A percentile compares a stretch with the other conserved stretches of the same genome.
phyloP scores from a whole-genome alignment of 1,139 yeast genomes.

The Blastobotrys indianensis region DNA sequence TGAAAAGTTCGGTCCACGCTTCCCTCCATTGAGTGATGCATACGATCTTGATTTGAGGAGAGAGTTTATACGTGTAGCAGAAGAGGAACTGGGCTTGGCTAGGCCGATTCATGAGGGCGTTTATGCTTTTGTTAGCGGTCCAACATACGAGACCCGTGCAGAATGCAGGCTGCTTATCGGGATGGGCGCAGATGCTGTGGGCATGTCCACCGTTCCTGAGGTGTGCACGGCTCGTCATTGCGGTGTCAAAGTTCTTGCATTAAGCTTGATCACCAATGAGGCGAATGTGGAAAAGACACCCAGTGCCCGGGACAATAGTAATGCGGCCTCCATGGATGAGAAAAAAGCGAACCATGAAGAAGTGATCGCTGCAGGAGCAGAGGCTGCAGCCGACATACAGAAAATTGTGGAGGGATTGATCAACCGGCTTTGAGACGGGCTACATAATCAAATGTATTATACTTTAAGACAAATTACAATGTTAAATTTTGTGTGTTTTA shows the following conservation, averaged over 20 bases:
- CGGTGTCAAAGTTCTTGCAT: conserved; percentile 73
- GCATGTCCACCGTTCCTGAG: conserved; percentile 98
- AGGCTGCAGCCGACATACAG: conserved; percentile 78
- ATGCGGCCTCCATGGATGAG: conserved; percentile 41
- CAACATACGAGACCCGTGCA: conserved; percentile 90
- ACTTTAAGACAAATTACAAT: background rate
- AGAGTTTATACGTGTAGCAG: conserved; percentile 44
- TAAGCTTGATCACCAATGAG: conserved; percentile 80
- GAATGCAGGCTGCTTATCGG: conserved; percentile 71
- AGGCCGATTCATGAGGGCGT: conserved; percentile 81
- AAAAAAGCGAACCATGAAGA: conserved; percentile 90
- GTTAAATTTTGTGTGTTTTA: conserved; percentile 28
- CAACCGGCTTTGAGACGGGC: conserved; percentile 30
- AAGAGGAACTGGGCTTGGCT: conserved; percentile 44
- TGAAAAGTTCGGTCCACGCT: conserved; percentile 75
- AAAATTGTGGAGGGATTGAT: conserved; percentile 59
- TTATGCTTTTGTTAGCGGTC: conserved; percentile 83
- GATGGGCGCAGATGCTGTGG: conserved; percentile 90
- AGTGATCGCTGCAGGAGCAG: conserved; percentile 75
- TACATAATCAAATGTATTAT: background rate
- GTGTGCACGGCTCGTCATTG: conserved; percentile 87
- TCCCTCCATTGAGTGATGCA: conserved; percentile 84
- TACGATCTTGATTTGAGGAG: conserved; percentile 67
- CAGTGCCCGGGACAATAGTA: conserved; percentile 18
- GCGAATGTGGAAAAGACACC: conserved; percentile 75